These are phyloP conservation scores for Tylopilus sp. DNA, from an alignment of 768 basidiomycete species.

Conservation along the genomic window DNA sequence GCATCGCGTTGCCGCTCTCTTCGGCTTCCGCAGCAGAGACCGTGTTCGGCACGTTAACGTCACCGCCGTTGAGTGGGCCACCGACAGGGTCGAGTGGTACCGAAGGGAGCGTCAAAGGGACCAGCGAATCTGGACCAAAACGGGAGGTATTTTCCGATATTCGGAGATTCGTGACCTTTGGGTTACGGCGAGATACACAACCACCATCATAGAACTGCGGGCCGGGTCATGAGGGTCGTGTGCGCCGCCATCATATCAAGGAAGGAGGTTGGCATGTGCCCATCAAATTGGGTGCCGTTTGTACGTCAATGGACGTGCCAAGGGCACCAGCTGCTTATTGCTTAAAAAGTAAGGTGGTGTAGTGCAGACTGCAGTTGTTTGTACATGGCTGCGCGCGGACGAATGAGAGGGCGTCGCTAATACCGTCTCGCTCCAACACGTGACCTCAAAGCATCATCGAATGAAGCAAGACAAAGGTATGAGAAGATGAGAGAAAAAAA, in stretches of 20 bases:
- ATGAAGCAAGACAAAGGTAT: background rate
- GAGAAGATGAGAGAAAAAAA: background rate
- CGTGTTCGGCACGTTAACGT: slow-evolving; percentile 53
- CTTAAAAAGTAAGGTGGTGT: slow-evolving; percentile 1
- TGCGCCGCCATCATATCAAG: slow-evolving; percentile 18
- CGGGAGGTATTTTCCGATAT: slow-evolving; percentile 88
- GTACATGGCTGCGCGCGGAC: slow-evolving; percentile 8
- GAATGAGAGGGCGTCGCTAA: slow-evolving; percentile 1
- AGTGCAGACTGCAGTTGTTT: slow-evolving; percentile 10
- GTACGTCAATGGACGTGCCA: no score
- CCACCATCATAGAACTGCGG: slow-evolving; percentile 22
- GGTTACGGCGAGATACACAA: slow-evolving; percentile 67
- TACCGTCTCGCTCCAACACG: background rate
- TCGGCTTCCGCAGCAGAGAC: slow-evolving; percentile 41
- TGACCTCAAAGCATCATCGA: slow-evolving; percentile 1
- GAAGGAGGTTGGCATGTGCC: no score
- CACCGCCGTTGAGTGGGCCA: slow-evolving; percentile 62
- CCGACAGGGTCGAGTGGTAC: slow-evolving; percentile 59
- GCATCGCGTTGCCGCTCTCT: slow-evolving; percentile 50
- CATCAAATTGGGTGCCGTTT: no score
- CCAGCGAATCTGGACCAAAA: slow-evolving; percentile 45
- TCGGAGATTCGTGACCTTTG: slow-evolving; percentile 85
- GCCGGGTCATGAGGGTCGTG: background rate
- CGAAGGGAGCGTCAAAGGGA: slow-evolving; percentile 38
- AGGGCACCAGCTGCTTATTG: background rate